Evolutionary conservation across 2,329 filamentous ascomycete species (phyloP).

Genomic region (Phaeomoniella chlamydospora): DNA sequence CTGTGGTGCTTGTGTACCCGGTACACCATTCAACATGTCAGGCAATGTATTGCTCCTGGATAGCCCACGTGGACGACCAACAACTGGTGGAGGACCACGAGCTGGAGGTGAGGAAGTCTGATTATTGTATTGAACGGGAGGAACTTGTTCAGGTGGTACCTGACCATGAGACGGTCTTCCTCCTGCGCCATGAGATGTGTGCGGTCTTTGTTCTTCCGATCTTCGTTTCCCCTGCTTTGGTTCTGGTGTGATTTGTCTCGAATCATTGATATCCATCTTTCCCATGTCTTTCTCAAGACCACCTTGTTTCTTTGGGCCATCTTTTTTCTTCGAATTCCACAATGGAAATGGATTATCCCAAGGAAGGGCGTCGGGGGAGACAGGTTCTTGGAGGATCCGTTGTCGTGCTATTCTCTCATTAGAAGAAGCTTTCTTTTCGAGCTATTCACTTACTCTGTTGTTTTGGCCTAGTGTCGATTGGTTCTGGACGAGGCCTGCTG

Average conservation of each 20-base stretch:
- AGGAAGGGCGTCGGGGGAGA: constrained; percentile 20
- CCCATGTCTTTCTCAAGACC: constrained; percentile 10
- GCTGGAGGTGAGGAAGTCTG: not conserved
- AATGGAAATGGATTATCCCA: constrained; percentile 37
- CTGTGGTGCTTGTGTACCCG: not conserved
- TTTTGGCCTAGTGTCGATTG: constrained; percentile 5
- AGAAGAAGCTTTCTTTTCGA: constrained; percentile 6
- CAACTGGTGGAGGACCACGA: not conserved
- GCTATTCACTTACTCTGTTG: constrained; percentile 12
- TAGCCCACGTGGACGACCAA: not conserved
- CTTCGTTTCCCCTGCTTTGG: not conserved
- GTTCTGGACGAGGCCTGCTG: not conserved
- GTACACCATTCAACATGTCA: not conserved
- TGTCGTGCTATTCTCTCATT: constrained; percentile 14
- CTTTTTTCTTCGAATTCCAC: constrained; percentile 19
- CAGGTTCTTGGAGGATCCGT: constrained; percentile 13
- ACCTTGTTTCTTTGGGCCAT: constrained; percentile 19
- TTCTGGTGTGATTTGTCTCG: not conserved
- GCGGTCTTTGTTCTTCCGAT: constrained; percentile 1
- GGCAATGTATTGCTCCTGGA: not conserved
- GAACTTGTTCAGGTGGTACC: not conserved
- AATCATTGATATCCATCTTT: constrained; percentile 4
- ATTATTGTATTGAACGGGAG: not conserved
- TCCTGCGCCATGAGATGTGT: constrained; percentile 2
- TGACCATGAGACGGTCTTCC: not conserved